phyloP scores from a whole-genome alignment of 805 yeast species.

The Sugiyamaella chiloensis region DNA sequence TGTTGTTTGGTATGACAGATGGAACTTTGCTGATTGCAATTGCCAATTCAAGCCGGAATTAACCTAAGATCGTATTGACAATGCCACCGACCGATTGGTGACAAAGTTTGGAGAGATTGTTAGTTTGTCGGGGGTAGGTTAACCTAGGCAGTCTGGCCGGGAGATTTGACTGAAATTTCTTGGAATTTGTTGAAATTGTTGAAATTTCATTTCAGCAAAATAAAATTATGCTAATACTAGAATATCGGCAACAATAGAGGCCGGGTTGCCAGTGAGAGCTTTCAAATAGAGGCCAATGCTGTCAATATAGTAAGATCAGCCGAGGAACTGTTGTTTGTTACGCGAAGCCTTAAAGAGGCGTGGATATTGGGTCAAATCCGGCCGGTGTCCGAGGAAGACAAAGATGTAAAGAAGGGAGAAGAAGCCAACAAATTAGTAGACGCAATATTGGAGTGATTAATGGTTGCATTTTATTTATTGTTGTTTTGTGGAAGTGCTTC shows the following conservation, averaged over 20 bases:
- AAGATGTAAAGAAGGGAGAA: slow-evolving; percentile 1
- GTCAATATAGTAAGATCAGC: slow-evolving; percentile 35
- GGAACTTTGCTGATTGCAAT: too few relatives aligned
- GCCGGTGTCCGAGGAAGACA: slow-evolving; percentile 17
- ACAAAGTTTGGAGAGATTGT: slow-evolving; percentile 30
- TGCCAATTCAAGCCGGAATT: neutral
- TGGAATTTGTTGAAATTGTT: too few relatives aligned
- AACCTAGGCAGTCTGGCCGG: neutral
- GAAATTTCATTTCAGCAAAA: neutral
- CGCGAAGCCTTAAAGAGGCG: slow-evolving; percentile 40
- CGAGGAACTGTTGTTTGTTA: slow-evolving; percentile 38
- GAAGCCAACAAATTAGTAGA: slow-evolving; percentile 17
- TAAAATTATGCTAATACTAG: slow-evolving; percentile 14
- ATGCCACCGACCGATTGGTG: slow-evolving; percentile 27
- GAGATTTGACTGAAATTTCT: too few relatives aligned
- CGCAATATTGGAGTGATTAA: slow-evolving; percentile 14
- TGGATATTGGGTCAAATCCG: slow-evolving; percentile 41
- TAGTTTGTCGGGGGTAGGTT: slow-evolving; percentile 27
- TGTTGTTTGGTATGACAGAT: slow-evolving; percentile 22
- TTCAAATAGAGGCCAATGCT: slow-evolving; percentile 38
- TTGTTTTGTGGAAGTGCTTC: too few relatives aligned
- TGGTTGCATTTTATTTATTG: too few relatives aligned
- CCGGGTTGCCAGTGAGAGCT: slow-evolving; percentile 38
- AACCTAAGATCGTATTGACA: slow-evolving; percentile 26
- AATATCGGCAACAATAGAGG: slow-evolving; percentile 32